Base-by-base conservation (phyloP, 257 asterid species). In the Solanum verrucosum region DNA sequence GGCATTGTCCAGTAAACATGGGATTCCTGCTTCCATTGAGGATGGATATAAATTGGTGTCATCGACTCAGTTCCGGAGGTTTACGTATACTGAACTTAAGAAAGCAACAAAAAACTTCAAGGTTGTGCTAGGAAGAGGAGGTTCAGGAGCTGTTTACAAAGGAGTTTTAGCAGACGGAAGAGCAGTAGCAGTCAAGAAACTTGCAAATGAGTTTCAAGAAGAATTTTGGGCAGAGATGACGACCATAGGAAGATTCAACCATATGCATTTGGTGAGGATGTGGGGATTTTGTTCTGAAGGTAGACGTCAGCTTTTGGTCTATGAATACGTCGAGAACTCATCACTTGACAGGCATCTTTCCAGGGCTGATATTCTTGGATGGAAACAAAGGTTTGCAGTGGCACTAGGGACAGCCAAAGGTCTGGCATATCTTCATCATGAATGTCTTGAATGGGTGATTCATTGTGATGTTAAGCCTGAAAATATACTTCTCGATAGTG, bases 391-490 rank as follows among this genome's bases (percentile, higher is more conserved):
- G 86, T 90, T 84, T 31, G 85, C 44, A 5, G 92, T 90, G 86
- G 93, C 92, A 44, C 12, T 91, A 46, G 92, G 92, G 68, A 89
- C 87, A 9, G 91, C 90, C 0, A 91, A 89, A 87, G 92, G 92
- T 37, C 68, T 92, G 11, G 93, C 92, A 82, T 90, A 92, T 56
- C 91, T 92, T 5, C 93, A 92, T 85, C 88, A 90, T 21, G 93
- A 92, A 78, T 92, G 92, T 27, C 89, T 92, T 14, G 93, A 92
- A 90, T 92, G 93, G 93, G 88, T 92, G 11, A 90, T 92, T 78
- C 93, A 92, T 78, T 92, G 93, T 59, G 92, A 92, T 31, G 91
- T 92, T 16, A 92, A 92, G 89, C 92, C 92, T 2, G 92, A 87
- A 84, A 91, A 91, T 49, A 89, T 91, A 68, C 92, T 91, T 49